Percentiles rank a stretch among this genome's conserved stretches.
Conservation (phyloP, 768 basidiomycete genomes). For the Nevesoporus exiguus region DNA sequence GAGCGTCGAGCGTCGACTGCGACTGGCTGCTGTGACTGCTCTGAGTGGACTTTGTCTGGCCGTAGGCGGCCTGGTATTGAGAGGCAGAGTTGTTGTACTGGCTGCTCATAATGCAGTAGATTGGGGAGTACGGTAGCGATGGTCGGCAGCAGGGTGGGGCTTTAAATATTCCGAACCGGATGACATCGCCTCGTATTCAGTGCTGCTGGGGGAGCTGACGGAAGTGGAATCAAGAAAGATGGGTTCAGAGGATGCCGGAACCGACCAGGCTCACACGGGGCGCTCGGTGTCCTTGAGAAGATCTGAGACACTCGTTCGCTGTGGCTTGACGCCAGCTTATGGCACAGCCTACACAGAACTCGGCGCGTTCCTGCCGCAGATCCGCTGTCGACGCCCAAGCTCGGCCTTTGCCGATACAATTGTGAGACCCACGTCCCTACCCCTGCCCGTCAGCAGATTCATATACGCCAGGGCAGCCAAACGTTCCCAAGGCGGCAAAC, state of each 20-base stretch:
- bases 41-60: constrained; percentile 22
- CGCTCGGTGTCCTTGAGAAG: constrained; percentile 12
- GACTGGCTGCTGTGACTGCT: constrained; percentile 17
- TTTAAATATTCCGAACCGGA: constrained; percentile 26
- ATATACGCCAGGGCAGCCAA: constrained; percentile 9
- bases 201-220: constrained; percentile 14
- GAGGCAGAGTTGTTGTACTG: constrained; percentile 22
- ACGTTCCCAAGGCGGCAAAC: neutral
- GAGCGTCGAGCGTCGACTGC: constrained; percentile 17
- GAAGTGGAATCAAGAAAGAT: constrained; percentile 21
- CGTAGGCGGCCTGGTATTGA: constrained; percentile 12
- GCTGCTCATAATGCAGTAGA: constrained; percentile 21
- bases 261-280: constrained; percentile 29
- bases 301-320: constrained; percentile 3
- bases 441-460: constrained; percentile 3
- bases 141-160: constrained; percentile 1
- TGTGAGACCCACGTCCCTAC: neutral
- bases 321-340: constrained; percentile 11
- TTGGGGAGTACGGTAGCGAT: neutral
- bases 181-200: constrained; percentile 27
- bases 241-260: constrained; percentile 22
- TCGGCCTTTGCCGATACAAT: constrained; percentile 3
- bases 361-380: constrained; percentile 12
- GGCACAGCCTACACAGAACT: constrained; percentile 20
- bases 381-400: constrained; percentile 10